Conservation (phyloP, 768 basidiomycete genomes). For the Suillus occidentalis region DNA sequence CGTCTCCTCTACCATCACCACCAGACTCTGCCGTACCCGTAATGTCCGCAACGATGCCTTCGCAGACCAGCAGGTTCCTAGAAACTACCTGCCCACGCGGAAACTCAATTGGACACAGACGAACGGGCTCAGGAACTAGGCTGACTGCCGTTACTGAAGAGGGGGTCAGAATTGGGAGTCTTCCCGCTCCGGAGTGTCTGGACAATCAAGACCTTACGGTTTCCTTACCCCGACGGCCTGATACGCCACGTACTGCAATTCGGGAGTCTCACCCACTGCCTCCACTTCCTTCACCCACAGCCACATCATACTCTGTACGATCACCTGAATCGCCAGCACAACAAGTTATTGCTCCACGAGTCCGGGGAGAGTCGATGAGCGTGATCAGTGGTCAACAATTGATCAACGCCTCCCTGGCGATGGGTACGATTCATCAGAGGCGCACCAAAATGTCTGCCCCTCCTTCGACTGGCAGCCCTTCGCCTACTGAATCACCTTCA, state of each 20-base stretch:
- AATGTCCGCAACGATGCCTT: constrained; percentile 30
- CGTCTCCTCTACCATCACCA: constrained; percentile 57
- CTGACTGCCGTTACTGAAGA: constrained; percentile 69
- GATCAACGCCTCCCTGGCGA: constrained; percentile 58
- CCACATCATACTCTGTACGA: constrained; percentile 28
- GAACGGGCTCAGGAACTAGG: constrained; percentile 55
- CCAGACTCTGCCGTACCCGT: constrained; percentile 37
- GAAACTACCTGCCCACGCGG: constrained; percentile 45
- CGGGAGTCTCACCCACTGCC: constrained; percentile 67
- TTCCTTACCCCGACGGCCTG: constrained; percentile 35
- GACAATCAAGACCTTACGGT: constrained; percentile 30
- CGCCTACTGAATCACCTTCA: constrained; percentile 39
- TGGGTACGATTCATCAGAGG: constrained; percentile 70
- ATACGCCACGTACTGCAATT: constrained; percentile 43
- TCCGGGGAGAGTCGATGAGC: constrained; percentile 56
- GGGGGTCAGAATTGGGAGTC: constrained; percentile 38
- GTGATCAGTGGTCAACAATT: constrained; percentile 35
- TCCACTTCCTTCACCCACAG: constrained; percentile 55
- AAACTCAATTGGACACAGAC: constrained; percentile 51
- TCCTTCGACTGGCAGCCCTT: constrained; percentile 37
- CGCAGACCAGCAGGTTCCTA: constrained; percentile 32
- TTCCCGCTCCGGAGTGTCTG: constrained; percentile 19
- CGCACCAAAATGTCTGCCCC: constrained; percentile 66
- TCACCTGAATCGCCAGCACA: constrained; percentile 53
- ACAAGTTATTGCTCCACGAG: constrained; percentile 45